Evolutionary conservation across 2,329 filamentous ascomycete genomes (phyloP), one percentile per base, ranked within the genome.

Genomic region (Colletotrichum sp.): DNA sequence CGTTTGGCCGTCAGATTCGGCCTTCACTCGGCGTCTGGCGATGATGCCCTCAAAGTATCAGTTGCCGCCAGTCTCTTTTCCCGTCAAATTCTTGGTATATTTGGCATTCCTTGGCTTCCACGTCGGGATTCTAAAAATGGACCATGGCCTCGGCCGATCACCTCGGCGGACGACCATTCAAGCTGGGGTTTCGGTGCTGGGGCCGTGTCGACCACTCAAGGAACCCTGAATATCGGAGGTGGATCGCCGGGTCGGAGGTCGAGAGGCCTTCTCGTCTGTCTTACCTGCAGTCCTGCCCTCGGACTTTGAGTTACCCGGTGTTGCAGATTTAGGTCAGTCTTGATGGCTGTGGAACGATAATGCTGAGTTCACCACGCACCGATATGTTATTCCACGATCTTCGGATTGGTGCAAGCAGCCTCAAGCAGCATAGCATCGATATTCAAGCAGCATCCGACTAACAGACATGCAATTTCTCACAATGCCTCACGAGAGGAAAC

Each of bases 11-110:
- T 15, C 32, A 30, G 15, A 43, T 36, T 36, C 68, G 61, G 68
- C 21, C 28, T 16, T 26, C 72, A 43, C 21, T n/a, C n/a, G 13
- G 52, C n/a, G 39, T 43, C 73, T 34, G 74, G n/a, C 15, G 48
- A 69, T 76, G 70, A 73, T 76, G 59, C 65, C 28, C 34, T 32
- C 16, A 43, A 30, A 36, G 70, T 76, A 7, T 74, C 65, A 76
- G 6, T 61, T 76, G 24, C 74, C 71, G 74, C 74, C 67, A 34
- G 21, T 59, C 21, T 32, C 30, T 36, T 36, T 34, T 64, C 9
- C 12, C 39, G 15, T 13, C 24, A 6, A 10, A 57, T 24, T 26
- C 28, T 55, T 36, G 34, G 59, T 26, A 24, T 18, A 7, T 21
- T 60, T 26, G 18, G 24, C 48, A 39, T 65, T 24, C n/a, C 65